These are phyloP conservation scores for Penicillium sclerotigenum DNA, from an alignment of 2,329 filamentous ascomycete species.

Conservation along the genomic window DNA sequence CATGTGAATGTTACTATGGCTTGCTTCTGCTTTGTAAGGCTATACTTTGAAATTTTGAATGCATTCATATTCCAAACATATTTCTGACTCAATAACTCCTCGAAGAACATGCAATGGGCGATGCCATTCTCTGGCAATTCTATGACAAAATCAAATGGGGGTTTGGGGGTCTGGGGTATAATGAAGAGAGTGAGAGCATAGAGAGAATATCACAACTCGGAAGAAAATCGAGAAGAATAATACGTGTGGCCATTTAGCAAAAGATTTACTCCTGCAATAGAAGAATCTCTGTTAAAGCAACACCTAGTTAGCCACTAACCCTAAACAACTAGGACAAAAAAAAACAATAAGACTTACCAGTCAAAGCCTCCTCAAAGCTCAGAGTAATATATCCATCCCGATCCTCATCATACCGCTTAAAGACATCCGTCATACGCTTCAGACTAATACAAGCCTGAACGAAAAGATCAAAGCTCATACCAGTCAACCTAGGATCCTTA, in stretches of 20 bases:
- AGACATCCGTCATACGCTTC: constrained; percentile 98
- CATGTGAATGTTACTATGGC: not conserved
- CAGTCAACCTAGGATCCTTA: constrained; percentile 43
- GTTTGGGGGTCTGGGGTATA: constrained; percentile 17
- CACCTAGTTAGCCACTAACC: constrained; percentile 2
- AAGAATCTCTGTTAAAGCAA: constrained; percentile 29
- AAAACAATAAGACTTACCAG: constrained; percentile 44
- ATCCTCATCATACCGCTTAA: constrained; percentile 98
- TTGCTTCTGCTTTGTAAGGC: not conserved
- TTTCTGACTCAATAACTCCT: not conserved
- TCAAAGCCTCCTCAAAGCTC: constrained; percentile 77
- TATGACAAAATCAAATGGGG: constrained; percentile 2
- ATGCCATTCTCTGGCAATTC: not conserved
- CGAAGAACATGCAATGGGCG: constrained; percentile 1
- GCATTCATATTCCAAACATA: not conserved
- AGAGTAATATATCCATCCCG: constrained; percentile 87
- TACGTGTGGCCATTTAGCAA: not conserved
- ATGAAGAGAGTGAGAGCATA: constrained; percentile 1
- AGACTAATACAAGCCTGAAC: constrained; percentile 95
- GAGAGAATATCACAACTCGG: constrained; percentile 1
- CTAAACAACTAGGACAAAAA: no score
- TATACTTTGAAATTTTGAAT: not conserved
- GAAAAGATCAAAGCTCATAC: constrained; percentile 92
- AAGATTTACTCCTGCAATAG: constrained; percentile 35
- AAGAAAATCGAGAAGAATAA: not conserved